phyloP scores from a whole-genome alignment of 768 basidiomycete species.

The Hysterangium stoloniferum region DNA sequence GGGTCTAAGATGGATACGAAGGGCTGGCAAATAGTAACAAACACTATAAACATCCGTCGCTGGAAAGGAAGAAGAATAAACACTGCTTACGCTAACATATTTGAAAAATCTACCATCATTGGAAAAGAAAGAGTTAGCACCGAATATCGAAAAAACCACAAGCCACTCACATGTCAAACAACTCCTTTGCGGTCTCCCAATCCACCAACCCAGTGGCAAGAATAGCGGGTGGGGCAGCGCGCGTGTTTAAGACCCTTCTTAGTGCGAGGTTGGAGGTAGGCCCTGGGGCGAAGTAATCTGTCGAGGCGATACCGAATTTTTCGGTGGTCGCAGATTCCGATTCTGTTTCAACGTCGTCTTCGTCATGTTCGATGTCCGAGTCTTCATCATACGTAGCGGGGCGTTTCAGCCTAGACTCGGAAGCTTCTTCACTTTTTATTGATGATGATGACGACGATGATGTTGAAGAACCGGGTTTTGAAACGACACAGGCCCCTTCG shows the following conservation, averaged over 20 bases:
- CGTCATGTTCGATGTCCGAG: no score
- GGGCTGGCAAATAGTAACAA: conserved; percentile 25
- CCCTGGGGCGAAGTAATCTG: conserved; percentile 31
- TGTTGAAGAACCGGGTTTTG: no score
- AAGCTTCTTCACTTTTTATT: no score
- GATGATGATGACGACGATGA: no score
- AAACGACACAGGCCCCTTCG: no score
- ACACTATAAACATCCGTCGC: not conserved
- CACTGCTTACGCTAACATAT: conserved; percentile 13
- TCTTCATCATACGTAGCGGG: no score
- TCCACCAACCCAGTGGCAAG: conserved; percentile 73
- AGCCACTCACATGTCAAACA: conserved; percentile 71
- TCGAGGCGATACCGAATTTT: no score
- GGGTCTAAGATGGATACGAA: conserved; percentile 75
- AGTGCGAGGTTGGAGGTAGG: conserved; percentile 66
- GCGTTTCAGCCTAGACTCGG: no score
- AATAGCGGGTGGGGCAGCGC: conserved; percentile 75
- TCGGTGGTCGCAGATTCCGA: no score
- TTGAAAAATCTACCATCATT: conserved; percentile 17
- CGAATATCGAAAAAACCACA: not conserved
- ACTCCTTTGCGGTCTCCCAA: conserved; percentile 67
- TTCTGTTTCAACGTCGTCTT: no score
- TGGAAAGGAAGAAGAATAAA: no score
- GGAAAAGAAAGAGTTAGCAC: no score
- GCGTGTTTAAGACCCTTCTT: conserved; percentile 65